A percentile compares a stretch with the other conserved stretches of the same genome.
These are phyloP conservation scores for Volutella citrinella DNA, from an alignment of 2,329 filamentous ascomycete species.

Conservation along the genomic window DNA sequence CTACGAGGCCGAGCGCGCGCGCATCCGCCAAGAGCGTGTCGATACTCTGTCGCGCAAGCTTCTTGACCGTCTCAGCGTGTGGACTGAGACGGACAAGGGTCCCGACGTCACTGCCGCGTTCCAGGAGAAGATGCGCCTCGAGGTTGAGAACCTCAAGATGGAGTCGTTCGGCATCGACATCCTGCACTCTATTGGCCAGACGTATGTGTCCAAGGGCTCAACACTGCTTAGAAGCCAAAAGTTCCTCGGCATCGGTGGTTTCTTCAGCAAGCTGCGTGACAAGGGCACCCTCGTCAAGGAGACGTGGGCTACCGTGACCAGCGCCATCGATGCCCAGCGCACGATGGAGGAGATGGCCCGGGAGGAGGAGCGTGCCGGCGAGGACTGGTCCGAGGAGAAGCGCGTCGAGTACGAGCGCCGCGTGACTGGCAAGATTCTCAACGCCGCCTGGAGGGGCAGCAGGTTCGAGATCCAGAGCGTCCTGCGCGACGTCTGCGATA, in stretches of 20 bases:
- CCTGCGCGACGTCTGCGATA: conserved; percentile 89
- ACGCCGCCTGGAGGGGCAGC: conserved; percentile 91
- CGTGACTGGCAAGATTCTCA: conserved; percentile 96
- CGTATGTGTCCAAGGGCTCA: conserved; percentile 84
- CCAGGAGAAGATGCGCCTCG: conserved; percentile 88
- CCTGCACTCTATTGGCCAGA: conserved; percentile 87
- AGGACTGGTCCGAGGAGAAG: conserved; percentile 98
- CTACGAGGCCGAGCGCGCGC: conserved; percentile 81
- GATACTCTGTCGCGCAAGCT: conserved; percentile 81
- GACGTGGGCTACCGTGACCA: conserved; percentile 96
- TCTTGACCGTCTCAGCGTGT: conserved; percentile 83
- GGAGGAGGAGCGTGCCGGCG: conserved; percentile 88
- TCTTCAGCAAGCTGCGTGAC: conserved; percentile 91
- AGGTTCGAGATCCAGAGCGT: conserved; percentile 99
- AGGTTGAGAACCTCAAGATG: conserved; percentile 99
- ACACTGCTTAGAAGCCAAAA: conserved; percentile 92
- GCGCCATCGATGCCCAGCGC: conserved; percentile 94
- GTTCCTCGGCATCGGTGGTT: conserved; percentile 91
- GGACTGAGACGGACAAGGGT: conserved; percentile 95
- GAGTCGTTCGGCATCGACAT: conserved; percentile 97
- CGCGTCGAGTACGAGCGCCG: conserved; percentile 92
- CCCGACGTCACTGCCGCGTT: conserved; percentile 82
- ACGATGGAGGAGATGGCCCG: conserved; percentile 99
- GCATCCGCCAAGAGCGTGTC: conserved; percentile 85
- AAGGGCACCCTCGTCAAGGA: conserved; percentile 97